Percentiles rank a stretch among this genome's conserved stretches.
phyloP scores from a whole-genome alignment of 345 rosid genomes.

The Eutrema japonicum region DNA sequence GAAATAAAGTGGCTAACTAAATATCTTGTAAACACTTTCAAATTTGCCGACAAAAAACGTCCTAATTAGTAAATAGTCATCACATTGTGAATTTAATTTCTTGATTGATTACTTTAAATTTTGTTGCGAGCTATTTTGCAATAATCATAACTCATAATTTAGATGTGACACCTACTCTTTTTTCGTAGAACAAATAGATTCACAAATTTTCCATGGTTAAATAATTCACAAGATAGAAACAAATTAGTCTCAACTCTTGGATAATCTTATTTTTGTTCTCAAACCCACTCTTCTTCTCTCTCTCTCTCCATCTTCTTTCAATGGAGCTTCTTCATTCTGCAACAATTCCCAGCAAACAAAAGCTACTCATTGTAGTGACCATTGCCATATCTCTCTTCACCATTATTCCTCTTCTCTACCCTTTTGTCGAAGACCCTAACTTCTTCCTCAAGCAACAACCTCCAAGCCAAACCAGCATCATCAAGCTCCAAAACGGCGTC shows the following conservation, averaged over 20 bases:
- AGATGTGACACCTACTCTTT: slow-evolving; percentile 37
- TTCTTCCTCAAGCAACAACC: slow-evolving; percentile 43
- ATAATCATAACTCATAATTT: slow-evolving; percentile 33
- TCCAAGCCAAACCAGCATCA: slow-evolving; percentile 34
- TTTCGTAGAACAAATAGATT: background rate
- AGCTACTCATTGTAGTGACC: slow-evolving; percentile 39
- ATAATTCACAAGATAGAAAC: slow-evolving; percentile 25
- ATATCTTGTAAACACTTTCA: background rate
- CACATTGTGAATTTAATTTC: slow-evolving; percentile 18
- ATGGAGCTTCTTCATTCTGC: slow-evolving; percentile 47
- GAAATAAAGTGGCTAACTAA: background rate
- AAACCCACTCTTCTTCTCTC: background rate
- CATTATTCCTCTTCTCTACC: slow-evolving; percentile 44
- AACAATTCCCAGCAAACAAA: slow-evolving; percentile 37
- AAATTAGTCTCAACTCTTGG: slow-evolving; percentile 16
- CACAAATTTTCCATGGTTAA: slow-evolving; percentile 15
- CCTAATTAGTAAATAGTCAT: slow-evolving; percentile 25
- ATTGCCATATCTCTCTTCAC: slow-evolving; percentile 39
- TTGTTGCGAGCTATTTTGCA: slow-evolving; percentile 9
- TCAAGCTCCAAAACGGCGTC: slow-evolving; percentile 31
- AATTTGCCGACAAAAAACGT: slow-evolving; percentile 44
- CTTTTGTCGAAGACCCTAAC: slow-evolving; percentile 47
- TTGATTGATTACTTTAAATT: slow-evolving; percentile 9
- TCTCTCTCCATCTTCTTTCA: slow-evolving; percentile 34
- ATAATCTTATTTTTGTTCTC: background rate